Evolutionary conservation across 164 flowering plant genomes (phyloP).

Genomic region (Chloranthus sessilifolius): DNA sequence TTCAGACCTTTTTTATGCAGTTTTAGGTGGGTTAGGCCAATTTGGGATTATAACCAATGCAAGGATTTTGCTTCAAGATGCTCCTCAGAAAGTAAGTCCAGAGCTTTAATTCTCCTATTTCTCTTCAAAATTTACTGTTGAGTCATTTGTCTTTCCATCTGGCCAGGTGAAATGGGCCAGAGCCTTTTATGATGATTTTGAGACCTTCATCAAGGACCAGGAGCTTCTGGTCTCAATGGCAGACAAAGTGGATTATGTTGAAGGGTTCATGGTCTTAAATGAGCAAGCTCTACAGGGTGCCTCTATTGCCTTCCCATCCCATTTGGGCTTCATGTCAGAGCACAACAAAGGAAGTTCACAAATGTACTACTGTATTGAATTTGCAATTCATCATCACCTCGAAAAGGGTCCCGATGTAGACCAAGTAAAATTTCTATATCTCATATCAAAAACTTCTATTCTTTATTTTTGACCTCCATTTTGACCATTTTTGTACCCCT

Average conservation of each 20-base stretch:
- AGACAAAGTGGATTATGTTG: slow-evolving; percentile 28
- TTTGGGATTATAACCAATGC: slow-evolving; percentile 51
- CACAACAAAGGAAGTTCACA: slow-evolving; percentile 13
- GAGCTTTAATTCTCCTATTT: not conserved
- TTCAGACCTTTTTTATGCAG: slow-evolving; percentile 37
- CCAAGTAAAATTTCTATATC: slow-evolving; percentile 14
- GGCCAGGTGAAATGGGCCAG: slow-evolving; percentile 35
- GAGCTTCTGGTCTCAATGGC: slow-evolving; percentile 24
- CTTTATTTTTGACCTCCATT: not conserved
- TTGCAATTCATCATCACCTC: slow-evolving; percentile 27
- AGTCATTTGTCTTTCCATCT: not conserved
- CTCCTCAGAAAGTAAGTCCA: slow-evolving; percentile 30
- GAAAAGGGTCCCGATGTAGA: slow-evolving; percentile 17
- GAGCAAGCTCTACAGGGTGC: slow-evolving; percentile 22
- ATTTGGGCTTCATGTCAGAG: slow-evolving; percentile 16
- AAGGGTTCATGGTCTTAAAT: slow-evolving; percentile 28
- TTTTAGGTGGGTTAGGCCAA: slow-evolving; percentile 49
- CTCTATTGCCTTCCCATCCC: slow-evolving; percentile 21
- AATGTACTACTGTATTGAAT: slow-evolving; percentile 29
- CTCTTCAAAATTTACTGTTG: not conserved
- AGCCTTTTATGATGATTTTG: slow-evolving; percentile 32
- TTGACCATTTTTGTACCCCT: not conserved
- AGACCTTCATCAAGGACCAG: slow-evolving; percentile 25
- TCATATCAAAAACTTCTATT: not conserved
- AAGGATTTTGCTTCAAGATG: slow-evolving; percentile 30